Evolutionary conservation across 1,284 basidiomycete genomes (phyloP).

Genomic region (Heliocybe sulcata): DNA sequence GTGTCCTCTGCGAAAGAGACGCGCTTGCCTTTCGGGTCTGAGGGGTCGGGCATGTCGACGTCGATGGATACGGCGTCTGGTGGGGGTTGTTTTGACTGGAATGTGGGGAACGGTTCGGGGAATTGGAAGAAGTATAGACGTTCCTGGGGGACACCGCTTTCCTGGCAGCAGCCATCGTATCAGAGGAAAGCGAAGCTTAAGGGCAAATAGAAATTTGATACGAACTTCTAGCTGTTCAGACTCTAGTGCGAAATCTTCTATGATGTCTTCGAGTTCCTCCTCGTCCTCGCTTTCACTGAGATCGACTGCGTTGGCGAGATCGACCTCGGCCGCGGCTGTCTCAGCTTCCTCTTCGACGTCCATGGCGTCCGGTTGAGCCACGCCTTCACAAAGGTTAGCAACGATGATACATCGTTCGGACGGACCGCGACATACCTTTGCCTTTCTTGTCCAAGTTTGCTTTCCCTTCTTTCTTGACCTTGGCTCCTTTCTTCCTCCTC

Average conservation of each 20-base stretch:
- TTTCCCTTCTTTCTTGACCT: constrained; percentile 39
- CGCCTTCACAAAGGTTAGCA: neutral
- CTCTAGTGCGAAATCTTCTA: constrained; percentile 67
- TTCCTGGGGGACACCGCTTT: constrained; percentile 44
- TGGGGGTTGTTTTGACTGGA: constrained; percentile 30
- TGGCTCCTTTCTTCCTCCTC: constrained; percentile 32
- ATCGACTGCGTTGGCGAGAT: constrained; percentile 69
- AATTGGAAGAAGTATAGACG: constrained; percentile 91
- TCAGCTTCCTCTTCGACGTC: constrained; percentile 24
- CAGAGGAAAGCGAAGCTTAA: constrained; percentile 2
- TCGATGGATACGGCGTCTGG: constrained; percentile 17
- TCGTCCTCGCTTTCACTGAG: constrained; percentile 83
- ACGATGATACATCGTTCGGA: neutral
- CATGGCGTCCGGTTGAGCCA: constrained; percentile 8
- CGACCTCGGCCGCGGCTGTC: constrained; percentile 33
- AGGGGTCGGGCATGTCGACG: constrained; percentile 16
- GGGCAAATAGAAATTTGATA: neutral
- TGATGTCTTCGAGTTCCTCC: constrained; percentile 79
- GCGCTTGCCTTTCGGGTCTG: constrained; percentile 31
- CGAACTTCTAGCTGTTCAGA: constrained; percentile 32
- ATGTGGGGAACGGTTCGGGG: constrained; percentile 82
- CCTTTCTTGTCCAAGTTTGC: constrained; percentile 17
- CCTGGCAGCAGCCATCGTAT: constrained; percentile 24
- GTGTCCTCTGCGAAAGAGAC: constrained; percentile 58
- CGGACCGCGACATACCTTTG: constrained; percentile 25